Evolutionary conservation across 352 stramenopile genomes (phyloP), one percentile per base, ranked within the genome.

Genomic region (Thalassiosira hispida): DNA sequence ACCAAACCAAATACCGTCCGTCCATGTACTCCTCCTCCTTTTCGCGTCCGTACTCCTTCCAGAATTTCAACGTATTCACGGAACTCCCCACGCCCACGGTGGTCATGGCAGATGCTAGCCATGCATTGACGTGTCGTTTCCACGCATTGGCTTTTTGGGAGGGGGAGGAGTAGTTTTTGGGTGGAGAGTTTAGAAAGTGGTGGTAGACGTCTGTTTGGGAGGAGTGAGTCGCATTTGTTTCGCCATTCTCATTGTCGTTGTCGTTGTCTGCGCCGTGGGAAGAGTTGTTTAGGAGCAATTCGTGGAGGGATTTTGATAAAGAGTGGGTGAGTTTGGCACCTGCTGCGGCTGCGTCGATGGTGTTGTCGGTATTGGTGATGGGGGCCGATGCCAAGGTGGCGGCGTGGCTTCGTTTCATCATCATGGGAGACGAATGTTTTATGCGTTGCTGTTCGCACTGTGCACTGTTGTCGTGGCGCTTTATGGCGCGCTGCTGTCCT

Each of bases 1-100:
- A 18, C 69, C 69, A 78, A 42, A 78, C 59, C 49, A 78, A 52
- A 47, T 78, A 78, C 25, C 59, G 35, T 18, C 38, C 59, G 46
- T 78, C 60, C 20, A 51, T 20, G 27, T 61, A 71, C 3, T 14
- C 14, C 1, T 67, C 60, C 14, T 61, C 49, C 20, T 52, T 55
- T 20, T 51, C 47, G 14, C 38, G 25, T 25, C 35, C 56, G 12
- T 69, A 23, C 31, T 67, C 42, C 33, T 62, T 55, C 44, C 33
- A 46, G 9, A 66, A 55, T 63, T 46, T 46, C 47, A 77, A 38
- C 2, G 42, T 29, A 29, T 69, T 65, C 22, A n/a, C 33, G 22
- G 38, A 57, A 0, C 40, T 57, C 2, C 60, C 60, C 20, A 68
- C 60, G 56, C 60, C 60, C 40, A 68, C 14, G 35, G 11, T 57